Conservation (phyloP, 495 filamentous ascomycete species). For the Penicillium chermesinum region DNA sequence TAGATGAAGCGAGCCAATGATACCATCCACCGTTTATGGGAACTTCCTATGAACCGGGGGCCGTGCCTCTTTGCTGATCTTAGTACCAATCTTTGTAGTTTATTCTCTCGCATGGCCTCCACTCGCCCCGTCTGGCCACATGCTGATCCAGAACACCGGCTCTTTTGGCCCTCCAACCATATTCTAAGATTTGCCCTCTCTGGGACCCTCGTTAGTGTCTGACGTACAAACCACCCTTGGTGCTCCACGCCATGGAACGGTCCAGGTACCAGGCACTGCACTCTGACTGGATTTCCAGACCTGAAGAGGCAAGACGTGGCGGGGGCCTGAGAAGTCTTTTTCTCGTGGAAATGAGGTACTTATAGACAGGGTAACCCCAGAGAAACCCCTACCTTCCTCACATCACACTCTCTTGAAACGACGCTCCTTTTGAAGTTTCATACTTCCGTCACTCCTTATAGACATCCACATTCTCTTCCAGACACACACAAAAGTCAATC, state of each 20-base stretch:
- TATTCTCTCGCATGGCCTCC: slow-evolving; percentile 1
- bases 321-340: slow-evolving; percentile 7
- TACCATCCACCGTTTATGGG: background rate
- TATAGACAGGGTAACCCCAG: slow-evolving; percentile 9
- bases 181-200: slow-evolving; percentile 1
- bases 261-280: slow-evolving; percentile 20
- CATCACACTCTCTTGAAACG: slow-evolving; percentile 17
- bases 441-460: slow-evolving; percentile 23
- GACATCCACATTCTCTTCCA: background rate
- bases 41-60: background rate
- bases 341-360: slow-evolving; percentile 12
- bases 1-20: background rate
- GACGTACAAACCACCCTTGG: slow-evolving; percentile 2
- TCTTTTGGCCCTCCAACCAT: slow-evolving; percentile 12
- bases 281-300: slow-evolving; percentile 7
- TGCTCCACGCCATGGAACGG: slow-evolving; percentile 7
- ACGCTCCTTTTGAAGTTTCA: slow-evolving; percentile 20
- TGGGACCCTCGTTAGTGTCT: background rate
- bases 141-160: slow-evolving; percentile 17
- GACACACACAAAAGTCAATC: slow-evolving; percentile 10
- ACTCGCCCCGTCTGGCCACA: slow-evolving; percentile 7
- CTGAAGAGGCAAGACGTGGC: slow-evolving; percentile 12
- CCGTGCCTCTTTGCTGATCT: background rate
- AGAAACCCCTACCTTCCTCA: background rate
- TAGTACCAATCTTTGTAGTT: background rate